These are phyloP conservation scores for Myxozyma geophila DNA, from an alignment of 805 yeast species.

Conservation along the genomic window DNA sequence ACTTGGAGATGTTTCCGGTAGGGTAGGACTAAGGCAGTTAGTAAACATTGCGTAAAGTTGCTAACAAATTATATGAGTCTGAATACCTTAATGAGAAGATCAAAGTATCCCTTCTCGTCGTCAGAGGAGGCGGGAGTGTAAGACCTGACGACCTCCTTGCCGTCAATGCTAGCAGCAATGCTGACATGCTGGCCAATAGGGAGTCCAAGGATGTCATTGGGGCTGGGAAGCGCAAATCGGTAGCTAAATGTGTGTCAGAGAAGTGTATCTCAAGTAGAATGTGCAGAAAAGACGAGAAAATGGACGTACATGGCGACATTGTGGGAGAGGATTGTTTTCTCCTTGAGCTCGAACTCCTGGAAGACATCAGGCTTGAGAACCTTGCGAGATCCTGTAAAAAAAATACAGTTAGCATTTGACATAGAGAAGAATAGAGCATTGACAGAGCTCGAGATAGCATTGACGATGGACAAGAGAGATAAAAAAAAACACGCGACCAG, in stretches of 20 bases:
- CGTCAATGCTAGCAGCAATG: constrained; percentile 74
- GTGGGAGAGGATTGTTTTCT: constrained; percentile 74
- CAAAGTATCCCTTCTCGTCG: constrained; percentile 72
- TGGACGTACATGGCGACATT: constrained; percentile 67
- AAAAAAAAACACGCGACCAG: not conserved
- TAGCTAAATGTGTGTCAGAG: constrained; percentile 41
- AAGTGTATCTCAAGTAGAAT: not conserved
- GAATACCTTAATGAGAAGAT: constrained; percentile 84
- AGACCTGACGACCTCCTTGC: constrained; percentile 80
- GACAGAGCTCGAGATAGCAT: not conserved
- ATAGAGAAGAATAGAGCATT: not conserved
- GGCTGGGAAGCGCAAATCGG: constrained; percentile 79
- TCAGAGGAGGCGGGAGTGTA: constrained; percentile 81
- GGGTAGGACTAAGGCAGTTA: constrained; percentile 55
- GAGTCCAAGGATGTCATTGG: constrained; percentile 76
- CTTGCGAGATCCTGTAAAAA: constrained; percentile 29
- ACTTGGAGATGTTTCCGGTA: constrained; percentile 79
- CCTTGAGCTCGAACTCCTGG: constrained; percentile 77
- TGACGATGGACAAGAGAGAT: not conserved
- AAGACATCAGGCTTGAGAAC: constrained; percentile 69
- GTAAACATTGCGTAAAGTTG: constrained; percentile 69
- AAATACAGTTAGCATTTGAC: not conserved
- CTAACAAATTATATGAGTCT: constrained; percentile 79
- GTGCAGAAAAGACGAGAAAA: not conserved
- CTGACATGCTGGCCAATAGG: constrained; percentile 95